Base-by-base conservation (phyloP, 106 monocot species). In the Acorus calamus region DNA sequence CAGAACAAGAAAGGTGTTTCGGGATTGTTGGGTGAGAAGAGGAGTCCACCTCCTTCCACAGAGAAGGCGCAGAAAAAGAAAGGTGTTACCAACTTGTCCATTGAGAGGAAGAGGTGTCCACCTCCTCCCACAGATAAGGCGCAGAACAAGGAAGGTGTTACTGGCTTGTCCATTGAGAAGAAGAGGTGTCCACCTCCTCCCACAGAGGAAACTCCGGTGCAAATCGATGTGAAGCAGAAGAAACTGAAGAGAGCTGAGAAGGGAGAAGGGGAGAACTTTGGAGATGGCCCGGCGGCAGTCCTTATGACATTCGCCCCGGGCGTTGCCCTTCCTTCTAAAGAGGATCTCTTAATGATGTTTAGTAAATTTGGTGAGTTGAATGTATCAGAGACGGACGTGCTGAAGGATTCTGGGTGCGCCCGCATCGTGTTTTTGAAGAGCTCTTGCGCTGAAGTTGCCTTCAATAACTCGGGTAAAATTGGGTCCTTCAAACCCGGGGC, bases 271-370 rank as follows among this genome's bases (percentile, higher is more conserved):
- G 44, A 12, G 3, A 46, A 46, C 11, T 28, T 28, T 28, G 42
- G 44, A 2, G 54, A 53, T 5, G 54, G 7, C 53, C 44, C 14
- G 54, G 66, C 66, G 52, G 52, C 66, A 6, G 8, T 66, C 5
- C 3, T 54, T 8, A 11, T 66, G 14, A 66, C 66, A 6, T 52
- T 66, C 41, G 53, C 53, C 42, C 28, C 59, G 5, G 59, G 59
- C 59, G 59, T 9, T 6, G 7, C 14, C 14, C 59, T 60, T 4
- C 59, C 59, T 4, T 42, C 59, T 14, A 60, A 42, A 42, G 59
- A 60, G 59, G 42, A 60, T 8, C 59, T 60, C 59, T 3, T 60
- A 8, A 1, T 9, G 4, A 3, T 14, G 4, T 60, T 60, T 10
- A 14, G 59, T 42, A 60, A 42, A 42, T 60, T 6, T 14, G 59